Evolutionary conservation across 176 grass and related monocot genomes (phyloP), one percentile per base, ranked within the genome.

Genomic region (Metroxylon sagu): DNA sequence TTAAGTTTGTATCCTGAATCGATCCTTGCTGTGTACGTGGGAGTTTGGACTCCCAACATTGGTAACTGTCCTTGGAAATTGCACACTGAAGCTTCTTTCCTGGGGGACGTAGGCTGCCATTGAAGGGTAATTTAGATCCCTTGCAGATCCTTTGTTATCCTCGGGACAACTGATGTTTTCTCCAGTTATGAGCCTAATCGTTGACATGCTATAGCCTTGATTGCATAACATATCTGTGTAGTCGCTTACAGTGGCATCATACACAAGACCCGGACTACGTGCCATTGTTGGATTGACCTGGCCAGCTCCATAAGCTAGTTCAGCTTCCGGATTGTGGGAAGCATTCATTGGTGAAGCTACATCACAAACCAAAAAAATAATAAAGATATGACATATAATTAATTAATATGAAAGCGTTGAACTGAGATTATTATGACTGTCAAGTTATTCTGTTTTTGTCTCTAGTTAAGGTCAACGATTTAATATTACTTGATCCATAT

Each of bases 81-180:
- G 8, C 7, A 35, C 18, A 16, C 4, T 43, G 56, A 87, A 79
- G 23, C 28, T 28, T 52, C 52, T 57, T 3, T 54, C 17, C 0
- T 55, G 6, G 0, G 0, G 4, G 3, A 62, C 69, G 14, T 5
- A 54, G 2, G 64, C 39, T 3, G 65, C 58, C 77, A 86, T 86
- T 8, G 83, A 80, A 14, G 83, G 83, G 31, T 86, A 77, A 68
- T 81, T 86, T 25, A 81, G 77, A 54, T 73, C 72, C 16, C 6
- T 30, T 25, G 48, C 21, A 6, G 29, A 16, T 25, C 58, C 49
- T 5, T 4, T 5, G 1, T 10, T 14, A 1, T 10, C n/a, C 2
- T 27, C 1, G 3, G 19, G 5, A 18, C 66, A 55, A 29, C 17
- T 35, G 16, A 15, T 50, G 0, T 16, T 26, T 0, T 29, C 26